Evolutionary conservation across 2,329 filamentous ascomycete genomes (phyloP).

Genomic region (Pyricularia pennisetigena): DNA sequence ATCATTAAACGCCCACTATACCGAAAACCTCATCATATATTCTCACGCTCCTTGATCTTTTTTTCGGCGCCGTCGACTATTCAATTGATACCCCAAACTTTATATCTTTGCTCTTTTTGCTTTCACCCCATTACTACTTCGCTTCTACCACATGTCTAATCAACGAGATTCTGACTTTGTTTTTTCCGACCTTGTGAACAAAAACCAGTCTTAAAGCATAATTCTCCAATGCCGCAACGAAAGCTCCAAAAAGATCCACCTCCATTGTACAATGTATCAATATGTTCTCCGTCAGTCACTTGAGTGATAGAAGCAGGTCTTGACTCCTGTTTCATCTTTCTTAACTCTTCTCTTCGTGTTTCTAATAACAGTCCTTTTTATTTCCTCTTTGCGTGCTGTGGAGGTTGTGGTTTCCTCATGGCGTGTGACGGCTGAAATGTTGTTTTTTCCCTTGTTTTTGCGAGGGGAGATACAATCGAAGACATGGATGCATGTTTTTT

Average conservation of each 20-base stretch:
- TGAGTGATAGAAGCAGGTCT: background rate
- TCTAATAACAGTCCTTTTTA: background rate
- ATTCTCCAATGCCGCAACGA: background rate
- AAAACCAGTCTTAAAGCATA: background rate
- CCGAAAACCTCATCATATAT: background rate
- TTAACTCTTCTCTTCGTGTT: background rate
- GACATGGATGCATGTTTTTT: background rate
- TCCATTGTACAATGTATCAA: background rate
- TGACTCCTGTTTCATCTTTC: background rate
- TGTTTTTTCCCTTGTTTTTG: background rate
- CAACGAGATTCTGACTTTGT: background rate
- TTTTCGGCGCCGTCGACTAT: background rate
- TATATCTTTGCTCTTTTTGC: background rate
- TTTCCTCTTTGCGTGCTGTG: background rate
- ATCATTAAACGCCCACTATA: background rate
- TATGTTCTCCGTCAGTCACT: background rate
- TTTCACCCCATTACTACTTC: background rate
- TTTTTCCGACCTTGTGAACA: background rate
- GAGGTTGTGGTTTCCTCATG: background rate
- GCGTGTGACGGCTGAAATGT: background rate
- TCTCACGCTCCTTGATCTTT: background rate
- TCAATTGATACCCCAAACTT: conserved; percentile 1
- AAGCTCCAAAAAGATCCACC: background rate
- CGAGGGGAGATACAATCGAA: background rate
- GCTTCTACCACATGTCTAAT: background rate